These are phyloP conservation scores for Claviceps sp. DNA, from an alignment of 2,329 filamentous ascomycete species.

Conservation along the genomic window DNA sequence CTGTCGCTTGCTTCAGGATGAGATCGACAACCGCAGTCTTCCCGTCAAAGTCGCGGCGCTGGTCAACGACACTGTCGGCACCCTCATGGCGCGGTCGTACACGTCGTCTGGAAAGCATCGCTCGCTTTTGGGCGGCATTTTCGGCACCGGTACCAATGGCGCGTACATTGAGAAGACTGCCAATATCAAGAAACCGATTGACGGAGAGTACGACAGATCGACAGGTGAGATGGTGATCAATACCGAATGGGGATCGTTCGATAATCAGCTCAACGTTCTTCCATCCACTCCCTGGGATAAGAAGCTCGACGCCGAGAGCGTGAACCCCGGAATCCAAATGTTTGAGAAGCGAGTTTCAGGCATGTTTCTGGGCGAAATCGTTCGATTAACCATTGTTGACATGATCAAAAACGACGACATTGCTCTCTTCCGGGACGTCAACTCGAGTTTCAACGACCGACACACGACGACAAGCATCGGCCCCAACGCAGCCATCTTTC, in stretches of 20 bases:
- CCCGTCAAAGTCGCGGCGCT: constrained; percentile 91
- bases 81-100: constrained; percentile 94
- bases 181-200: constrained; percentile 67
- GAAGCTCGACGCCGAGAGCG: constrained; percentile 62
- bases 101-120: constrained; percentile 77
- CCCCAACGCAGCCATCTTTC: constrained; percentile 53
- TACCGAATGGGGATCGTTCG: constrained; percentile 96
- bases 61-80: constrained; percentile 96
- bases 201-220: constrained; percentile 58
- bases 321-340: constrained; percentile 94
- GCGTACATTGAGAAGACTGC: constrained; percentile 88
- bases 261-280: constrained; percentile 80
- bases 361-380: constrained; percentile 95
- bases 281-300: constrained; percentile 76
- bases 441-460: constrained; percentile 58
- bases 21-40: constrained; percentile 75
- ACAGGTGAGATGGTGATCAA: constrained; percentile 97
- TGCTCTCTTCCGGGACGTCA: constrained; percentile 63
- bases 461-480: constrained; percentile 57
- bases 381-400: constrained; percentile 62
- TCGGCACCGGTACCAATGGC: constrained; percentile 93
- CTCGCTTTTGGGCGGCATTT: constrained; percentile 89
- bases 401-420: constrained; percentile 55
- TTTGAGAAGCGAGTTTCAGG: constrained; percentile 97
- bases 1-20: constrained; percentile 73